A percentile compares a stretch with the other conserved stretches of the same genome.
Conservation (phyloP, 2,329 filamentous ascomycete species). For the Fusarium concolor region DNA sequence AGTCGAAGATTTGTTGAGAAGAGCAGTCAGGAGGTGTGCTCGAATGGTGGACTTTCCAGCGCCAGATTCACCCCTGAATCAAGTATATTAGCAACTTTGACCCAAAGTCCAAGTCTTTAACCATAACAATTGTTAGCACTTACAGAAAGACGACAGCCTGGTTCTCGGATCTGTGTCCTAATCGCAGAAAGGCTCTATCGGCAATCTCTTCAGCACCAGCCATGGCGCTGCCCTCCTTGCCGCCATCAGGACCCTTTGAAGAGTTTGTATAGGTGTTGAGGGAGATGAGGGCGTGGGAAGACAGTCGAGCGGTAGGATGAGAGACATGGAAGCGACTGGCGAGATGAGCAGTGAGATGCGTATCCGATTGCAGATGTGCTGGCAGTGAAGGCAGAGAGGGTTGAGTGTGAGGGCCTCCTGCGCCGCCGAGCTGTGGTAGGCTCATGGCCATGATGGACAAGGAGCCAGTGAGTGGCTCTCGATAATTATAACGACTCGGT, state of each 20-base stretch:
- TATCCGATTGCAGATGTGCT: constrained; percentile 82
- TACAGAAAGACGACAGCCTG: constrained; percentile 94
- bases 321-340: constrained; percentile 93
- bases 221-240: constrained; percentile 90
- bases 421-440: constrained; percentile 61
- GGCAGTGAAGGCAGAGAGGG: constrained; percentile 90
- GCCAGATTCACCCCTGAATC: constrained; percentile 86
- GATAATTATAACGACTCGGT: constrained; percentile 19
- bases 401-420: constrained; percentile 78
- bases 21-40: constrained; percentile 84
- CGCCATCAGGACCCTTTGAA: constrained; percentile 87
- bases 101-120: not conserved
- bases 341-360: constrained; percentile 83
- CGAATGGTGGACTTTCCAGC: constrained; percentile 96
- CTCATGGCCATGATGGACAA: constrained; percentile 70
- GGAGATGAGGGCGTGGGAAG: constrained; percentile 89
- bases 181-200: constrained; percentile 82
- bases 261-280: constrained; percentile 96
- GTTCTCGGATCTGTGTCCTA: constrained; percentile 91
- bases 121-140: constrained; percentile 38
- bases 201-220: constrained; percentile 94
- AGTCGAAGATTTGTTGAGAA: constrained; percentile 91
- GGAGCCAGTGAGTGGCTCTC: constrained; percentile 48
- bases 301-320: constrained; percentile 86
- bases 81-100: constrained; percentile 37